Conservation (phyloP, 164 flowering plant species). For the Hamamelis virginiana region DNA sequence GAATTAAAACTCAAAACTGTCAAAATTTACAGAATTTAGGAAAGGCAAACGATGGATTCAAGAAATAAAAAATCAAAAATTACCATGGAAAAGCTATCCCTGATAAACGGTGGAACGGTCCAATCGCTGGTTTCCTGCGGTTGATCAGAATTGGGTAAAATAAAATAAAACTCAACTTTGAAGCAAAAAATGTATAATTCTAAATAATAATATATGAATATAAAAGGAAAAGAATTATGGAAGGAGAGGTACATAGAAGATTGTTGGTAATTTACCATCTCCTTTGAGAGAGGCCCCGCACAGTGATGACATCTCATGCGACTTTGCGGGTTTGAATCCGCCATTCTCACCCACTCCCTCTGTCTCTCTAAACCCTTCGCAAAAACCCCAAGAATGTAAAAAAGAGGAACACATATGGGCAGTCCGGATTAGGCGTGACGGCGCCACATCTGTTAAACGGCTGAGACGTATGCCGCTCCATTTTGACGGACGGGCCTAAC, state of each 20-base stretch:
- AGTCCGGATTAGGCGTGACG: too few species aligned
- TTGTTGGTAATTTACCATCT: conserved; percentile 37
- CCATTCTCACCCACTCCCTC: conserved; percentile 7
- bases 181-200: not conserved
- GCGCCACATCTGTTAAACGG: too few species aligned
- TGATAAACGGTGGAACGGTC: conserved; percentile 67
- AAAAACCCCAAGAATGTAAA: too few species aligned
- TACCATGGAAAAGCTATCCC: conserved; percentile 94
- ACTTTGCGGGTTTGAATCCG: conserved; percentile 16
- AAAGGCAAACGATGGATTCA: too few species aligned
- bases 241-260: not conserved
- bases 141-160: not conserved
- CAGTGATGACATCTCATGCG: conserved; percentile 69
- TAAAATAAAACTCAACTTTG: not conserved
- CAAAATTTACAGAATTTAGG: too few species aligned
- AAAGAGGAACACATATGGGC: too few species aligned
- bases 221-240: not conserved
- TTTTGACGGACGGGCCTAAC: too few species aligned
- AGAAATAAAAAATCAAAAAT: not conserved
- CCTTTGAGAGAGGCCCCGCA: conserved; percentile 88
- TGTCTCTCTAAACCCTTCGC: too few species aligned
- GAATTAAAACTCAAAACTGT: too few species aligned
- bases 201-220: not conserved
- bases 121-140: conserved; percentile 79
- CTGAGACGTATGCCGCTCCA: too few species aligned